Conservation (phyloP, 75 land plant species). For the Selaginella moellendorffii region DNA sequence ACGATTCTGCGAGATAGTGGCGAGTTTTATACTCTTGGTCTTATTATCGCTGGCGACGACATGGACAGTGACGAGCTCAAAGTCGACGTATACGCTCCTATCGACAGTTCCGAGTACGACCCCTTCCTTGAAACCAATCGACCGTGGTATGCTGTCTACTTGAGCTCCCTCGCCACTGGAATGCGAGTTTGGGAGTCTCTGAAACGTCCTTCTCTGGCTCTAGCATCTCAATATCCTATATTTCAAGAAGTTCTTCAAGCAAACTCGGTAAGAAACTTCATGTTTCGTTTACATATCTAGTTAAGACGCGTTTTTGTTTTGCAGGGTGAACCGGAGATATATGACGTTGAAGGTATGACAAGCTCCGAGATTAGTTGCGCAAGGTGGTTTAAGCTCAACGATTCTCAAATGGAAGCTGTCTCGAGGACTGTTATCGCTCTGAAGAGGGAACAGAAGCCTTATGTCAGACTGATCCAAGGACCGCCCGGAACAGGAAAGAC, state of each 20-base stretch:
- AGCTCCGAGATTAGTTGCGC: not conserved
- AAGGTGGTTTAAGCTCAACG: slow-evolving; percentile 21
- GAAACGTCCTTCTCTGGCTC: not conserved
- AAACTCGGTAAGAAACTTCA: not conserved
- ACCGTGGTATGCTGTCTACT: slow-evolving; percentile 19
- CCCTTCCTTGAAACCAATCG: not conserved
- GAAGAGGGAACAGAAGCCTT: slow-evolving; percentile 10
- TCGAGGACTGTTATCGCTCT: slow-evolving; percentile 9
- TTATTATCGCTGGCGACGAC: not conserved
- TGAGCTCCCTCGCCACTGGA: slow-evolving; percentile 27
- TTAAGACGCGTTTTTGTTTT: not conserved
- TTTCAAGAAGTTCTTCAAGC: not conserved
- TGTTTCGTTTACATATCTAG: not conserved
- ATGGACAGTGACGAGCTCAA: not conserved
- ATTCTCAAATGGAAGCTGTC: slow-evolving; percentile 38
- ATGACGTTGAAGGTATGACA: not conserved
- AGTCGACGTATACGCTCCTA: slow-evolving; percentile 10
- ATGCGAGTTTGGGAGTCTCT: slow-evolving; percentile 49
- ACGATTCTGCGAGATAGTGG: not conserved
- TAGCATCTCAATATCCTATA: not conserved
- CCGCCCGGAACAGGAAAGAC: slow-evolving; percentile 84
- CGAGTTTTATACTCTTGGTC: slow-evolving; percentile 1
- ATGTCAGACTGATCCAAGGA: slow-evolving; percentile 42
- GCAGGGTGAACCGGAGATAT: not conserved
- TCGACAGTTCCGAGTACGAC: slow-evolving; percentile 3